Base-by-base conservation (phyloP, 495 filamentous ascomycete genomes). In the Gamarada debralockiae region DNA sequence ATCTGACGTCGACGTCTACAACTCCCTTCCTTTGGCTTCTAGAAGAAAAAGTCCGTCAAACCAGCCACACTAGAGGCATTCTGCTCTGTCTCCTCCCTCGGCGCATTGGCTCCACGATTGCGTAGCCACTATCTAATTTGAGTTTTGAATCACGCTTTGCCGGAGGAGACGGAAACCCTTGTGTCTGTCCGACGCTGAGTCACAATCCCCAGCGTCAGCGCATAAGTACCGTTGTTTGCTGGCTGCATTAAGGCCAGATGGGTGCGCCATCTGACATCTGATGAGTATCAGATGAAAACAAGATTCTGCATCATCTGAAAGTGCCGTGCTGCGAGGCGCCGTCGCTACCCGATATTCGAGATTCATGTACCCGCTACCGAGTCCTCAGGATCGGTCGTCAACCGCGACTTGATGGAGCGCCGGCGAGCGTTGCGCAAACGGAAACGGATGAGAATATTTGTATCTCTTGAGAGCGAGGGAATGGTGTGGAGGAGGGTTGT, bases 311-410 rank as follows among this genome's bases (percentile, higher is more conserved):
- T 21, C 6, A 40, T 9, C 40, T 21, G 40, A 21, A 22, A 21
- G 25, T 17, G 36, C 36, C 27, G 2, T 21, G 20, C 44, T 48
- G 47, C 48, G 29, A 20, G 18, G 44, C 44, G 25, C 25, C 44
- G 27, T 25, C 23, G n/a, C 36, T 43, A 27, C 22, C 36, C 21
- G 40, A 46, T n/a, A 42, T 37, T 29, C 36, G 17, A 40, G 20
- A 53, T 58, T 53, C 52, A 45, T 53, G 42, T 58, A 56, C 52
- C 59, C 48, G 59, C 9, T 25, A 23, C 52, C 59, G 50, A 58
- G 50, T 49, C 29, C 36, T 61, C 54, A 40, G 46, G 31, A 55
- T 40, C 46, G n/a, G 44, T 51, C 49, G 25, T 52, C 38, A 52
- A 14, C 59, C 47, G 52, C 52, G 49, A 54, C 46, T 46, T 52